Percentiles rank a stretch among this genome's conserved stretches.
Evolutionary conservation across 345 rosid genomes (phyloP).

Genomic region (Eucalyptus dawsonii): DNA sequence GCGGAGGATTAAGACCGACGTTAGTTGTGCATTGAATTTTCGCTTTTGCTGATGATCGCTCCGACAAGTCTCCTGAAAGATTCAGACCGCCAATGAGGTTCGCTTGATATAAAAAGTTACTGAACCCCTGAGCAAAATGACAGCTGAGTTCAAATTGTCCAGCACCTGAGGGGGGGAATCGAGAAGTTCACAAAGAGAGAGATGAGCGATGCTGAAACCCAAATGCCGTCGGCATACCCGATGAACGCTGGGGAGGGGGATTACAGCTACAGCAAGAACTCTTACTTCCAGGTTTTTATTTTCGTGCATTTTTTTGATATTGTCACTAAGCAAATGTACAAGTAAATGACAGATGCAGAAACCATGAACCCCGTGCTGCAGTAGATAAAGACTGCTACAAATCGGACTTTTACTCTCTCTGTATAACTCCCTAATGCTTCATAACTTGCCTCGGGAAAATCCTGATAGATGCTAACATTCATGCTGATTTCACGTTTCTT

Average conservation of each 20-base stretch:
- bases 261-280: slow-evolving; percentile 2
- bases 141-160: not conserved
- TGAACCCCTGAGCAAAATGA: not conserved
- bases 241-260: slow-evolving; percentile 6
- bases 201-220: not conserved
- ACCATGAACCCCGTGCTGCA: not conserved
- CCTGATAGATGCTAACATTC: not conserved
- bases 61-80: not conserved
- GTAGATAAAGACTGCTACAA: not conserved
- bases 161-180: not conserved
- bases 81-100: not conserved
- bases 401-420: not conserved
- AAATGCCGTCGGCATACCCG: not conserved
- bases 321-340: not conserved
- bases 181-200: not conserved
- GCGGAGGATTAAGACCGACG: not conserved
- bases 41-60: not conserved
- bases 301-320: not conserved
- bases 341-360: not conserved
- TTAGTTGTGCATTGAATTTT: not conserved
- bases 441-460: not conserved
- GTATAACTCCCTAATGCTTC: not conserved
- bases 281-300: not conserved
- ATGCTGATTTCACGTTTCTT: not conserved
- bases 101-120: not conserved